A percentile compares a stretch with the other conserved stretches of the same genome.
phyloP scores from a whole-genome alignment of 345 rosid species.

The Citrus glauca region DNA sequence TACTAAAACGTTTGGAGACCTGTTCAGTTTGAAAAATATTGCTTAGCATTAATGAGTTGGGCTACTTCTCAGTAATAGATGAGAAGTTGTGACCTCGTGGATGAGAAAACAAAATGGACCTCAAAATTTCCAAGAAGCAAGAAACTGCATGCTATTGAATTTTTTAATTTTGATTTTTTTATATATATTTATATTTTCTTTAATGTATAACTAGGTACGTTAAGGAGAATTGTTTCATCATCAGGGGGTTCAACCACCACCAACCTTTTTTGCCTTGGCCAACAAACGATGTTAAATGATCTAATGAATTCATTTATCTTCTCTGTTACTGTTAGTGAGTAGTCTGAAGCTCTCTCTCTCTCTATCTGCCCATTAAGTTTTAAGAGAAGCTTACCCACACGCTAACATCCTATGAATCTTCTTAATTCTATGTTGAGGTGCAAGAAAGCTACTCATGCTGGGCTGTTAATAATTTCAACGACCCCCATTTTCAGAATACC shows the following conservation, averaged over 20 bases:
- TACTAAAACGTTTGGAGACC: neutral
- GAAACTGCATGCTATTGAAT: neutral
- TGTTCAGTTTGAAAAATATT: slow-evolving; percentile 13
- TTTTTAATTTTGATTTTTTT: neutral
- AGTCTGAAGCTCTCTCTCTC: slow-evolving; percentile 1
- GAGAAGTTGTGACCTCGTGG: slow-evolving; percentile 18
- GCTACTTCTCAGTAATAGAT: slow-evolving; percentile 4
- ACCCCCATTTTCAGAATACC: slow-evolving; percentile 7
- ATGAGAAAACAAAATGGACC: neutral
- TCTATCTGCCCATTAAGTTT: neutral
- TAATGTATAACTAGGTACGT: neutral
- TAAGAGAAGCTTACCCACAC: slow-evolving; percentile 19
- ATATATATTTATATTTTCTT: neutral
- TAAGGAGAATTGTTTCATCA: slow-evolving; percentile 16
- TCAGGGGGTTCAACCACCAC: slow-evolving; percentile 78
- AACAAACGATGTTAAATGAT: slow-evolving; percentile 49
- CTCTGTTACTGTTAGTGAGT: slow-evolving; percentile 14
- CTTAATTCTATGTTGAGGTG: neutral
- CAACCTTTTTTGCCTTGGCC: slow-evolving; percentile 47
- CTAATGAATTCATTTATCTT: slow-evolving; percentile 30
- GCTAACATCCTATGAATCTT: slow-evolving; percentile 10
- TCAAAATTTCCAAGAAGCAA: neutral
- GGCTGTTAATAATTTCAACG: neutral
- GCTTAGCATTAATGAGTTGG: slow-evolving; percentile 15
- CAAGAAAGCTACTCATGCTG: neutral